Percentiles rank a stretch among this genome's conserved stretches.
Evolutionary conservation across 139 green algal genomes (phyloP).

Genomic region (Tetradesmus lagerheimii): DNA sequence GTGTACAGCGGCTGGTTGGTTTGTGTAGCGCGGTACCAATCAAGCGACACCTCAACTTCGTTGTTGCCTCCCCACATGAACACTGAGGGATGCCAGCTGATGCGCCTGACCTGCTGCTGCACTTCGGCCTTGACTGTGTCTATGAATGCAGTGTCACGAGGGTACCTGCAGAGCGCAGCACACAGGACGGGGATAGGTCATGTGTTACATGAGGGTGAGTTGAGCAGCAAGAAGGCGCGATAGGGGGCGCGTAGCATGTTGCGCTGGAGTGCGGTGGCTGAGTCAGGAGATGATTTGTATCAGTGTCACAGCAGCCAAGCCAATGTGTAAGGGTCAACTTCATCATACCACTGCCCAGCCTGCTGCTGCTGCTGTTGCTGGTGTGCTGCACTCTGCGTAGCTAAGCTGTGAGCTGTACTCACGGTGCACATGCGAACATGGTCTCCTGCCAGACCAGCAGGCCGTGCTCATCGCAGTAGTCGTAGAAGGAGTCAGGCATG

Average conservation of each 20-base stretch:
- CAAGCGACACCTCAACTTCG: constrained; percentile 54
- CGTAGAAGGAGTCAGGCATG: constrained; percentile 53
- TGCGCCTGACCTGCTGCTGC: constrained; percentile 43
- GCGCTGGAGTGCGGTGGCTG: no score
- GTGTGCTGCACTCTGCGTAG: no score
- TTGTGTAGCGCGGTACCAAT: constrained; percentile 44
- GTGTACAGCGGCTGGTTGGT: constrained; percentile 68
- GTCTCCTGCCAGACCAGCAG: constrained; percentile 64
- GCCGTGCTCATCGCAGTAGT: constrained; percentile 54
- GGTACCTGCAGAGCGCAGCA: not conserved
- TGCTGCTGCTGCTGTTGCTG: constrained; percentile 10
- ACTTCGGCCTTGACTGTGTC: constrained; percentile 43
- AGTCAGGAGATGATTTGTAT: no score
- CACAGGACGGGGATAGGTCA: no score
- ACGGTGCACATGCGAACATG: constrained; percentile 50
- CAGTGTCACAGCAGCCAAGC: no score
- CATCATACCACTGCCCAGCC: no score
- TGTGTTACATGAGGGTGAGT: no score
- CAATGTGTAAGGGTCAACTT: no score
- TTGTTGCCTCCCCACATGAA: constrained; percentile 86
- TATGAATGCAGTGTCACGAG: constrained; percentile 18
- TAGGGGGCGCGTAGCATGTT: no score
- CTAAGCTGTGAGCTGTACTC: not conserved
- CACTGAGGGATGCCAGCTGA: constrained; percentile 52
- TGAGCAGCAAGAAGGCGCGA: no score